Conservation (phyloP, 2,329 filamentous ascomycete genomes). For the Nannizziopsis arthrosporioides region DNA sequence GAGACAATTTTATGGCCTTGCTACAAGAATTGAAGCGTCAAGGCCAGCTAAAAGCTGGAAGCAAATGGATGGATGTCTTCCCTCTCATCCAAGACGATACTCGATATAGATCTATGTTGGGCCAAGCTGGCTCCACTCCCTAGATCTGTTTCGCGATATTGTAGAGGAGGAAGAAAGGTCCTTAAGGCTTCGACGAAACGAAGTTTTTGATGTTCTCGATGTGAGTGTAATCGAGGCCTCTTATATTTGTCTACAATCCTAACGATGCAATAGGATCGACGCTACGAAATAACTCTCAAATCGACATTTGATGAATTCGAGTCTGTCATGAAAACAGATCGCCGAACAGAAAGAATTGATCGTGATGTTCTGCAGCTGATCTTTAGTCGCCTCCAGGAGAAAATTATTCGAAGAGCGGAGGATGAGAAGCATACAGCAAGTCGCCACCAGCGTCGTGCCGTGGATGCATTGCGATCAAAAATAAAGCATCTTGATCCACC, state of each 20-base stretch:
- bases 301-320: constrained; percentile 85
- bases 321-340: constrained; percentile 69
- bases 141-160: constrained; percentile 92
- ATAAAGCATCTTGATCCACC: constrained; percentile 88
- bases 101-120: constrained; percentile 72
- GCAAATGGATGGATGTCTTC: constrained; percentile 77
- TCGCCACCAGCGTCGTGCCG: constrained; percentile 69
- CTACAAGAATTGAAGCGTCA: constrained; percentile 60
- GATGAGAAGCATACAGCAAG: constrained; percentile 74
- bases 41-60: constrained; percentile 77
- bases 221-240: constrained; percentile 42
- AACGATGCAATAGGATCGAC: constrained; percentile 57
- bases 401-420: constrained; percentile 67
- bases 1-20: constrained; percentile 67
- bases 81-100: constrained; percentile 65
- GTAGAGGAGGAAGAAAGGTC: constrained; percentile 86
- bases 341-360: constrained; percentile 77
- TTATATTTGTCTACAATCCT: constrained; percentile 20
- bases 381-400: constrained; percentile 79
- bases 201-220: constrained; percentile 78
- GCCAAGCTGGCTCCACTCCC: constrained; percentile 71
- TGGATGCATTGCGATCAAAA: constrained; percentile 71
- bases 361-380: constrained; percentile 66
- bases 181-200: constrained; percentile 68
- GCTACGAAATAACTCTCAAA: constrained; percentile 75